Evolutionary conservation across 495 filamentous ascomycete genomes (phyloP).

Genomic region (Penicillium antarcticum): DNA sequence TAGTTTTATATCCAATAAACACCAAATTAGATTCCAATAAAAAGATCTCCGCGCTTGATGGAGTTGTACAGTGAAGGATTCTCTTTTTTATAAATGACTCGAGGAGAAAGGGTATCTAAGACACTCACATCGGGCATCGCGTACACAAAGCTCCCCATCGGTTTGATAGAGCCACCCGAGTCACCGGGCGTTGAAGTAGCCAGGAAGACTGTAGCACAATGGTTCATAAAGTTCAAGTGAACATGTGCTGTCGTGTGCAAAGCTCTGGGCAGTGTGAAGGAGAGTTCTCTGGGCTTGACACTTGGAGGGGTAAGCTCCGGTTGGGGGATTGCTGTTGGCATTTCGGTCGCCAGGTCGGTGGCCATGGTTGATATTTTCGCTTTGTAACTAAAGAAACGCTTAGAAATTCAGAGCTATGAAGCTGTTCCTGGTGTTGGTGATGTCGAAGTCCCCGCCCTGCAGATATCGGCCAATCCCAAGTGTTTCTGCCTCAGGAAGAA

Average conservation of each 20-base stretch:
- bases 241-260: slow-evolving; percentile 77
- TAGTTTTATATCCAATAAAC: background rate
- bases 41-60: no score
- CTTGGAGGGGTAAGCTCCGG: slow-evolving; percentile 23
- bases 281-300: slow-evolving; percentile 58
- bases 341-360: background rate
- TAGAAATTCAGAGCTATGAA: background rate
- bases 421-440: background rate
- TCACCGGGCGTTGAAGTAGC: slow-evolving; percentile 67
- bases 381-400: background rate
- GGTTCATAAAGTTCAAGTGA: slow-evolving; percentile 65
- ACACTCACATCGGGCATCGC: slow-evolving; percentile 79
- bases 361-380: background rate
- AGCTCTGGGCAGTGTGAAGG: slow-evolving; percentile 72
- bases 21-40: background rate
- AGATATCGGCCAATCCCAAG: background rate
- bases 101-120: background rate
- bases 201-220: slow-evolving; percentile 70
- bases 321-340: slow-evolving; percentile 8
- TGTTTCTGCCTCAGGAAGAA: background rate
- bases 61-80: no score
- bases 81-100: background rate
- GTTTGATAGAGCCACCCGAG: slow-evolving; percentile 33
- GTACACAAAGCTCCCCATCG: slow-evolving; percentile 77
- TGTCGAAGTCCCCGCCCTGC: background rate